These are phyloP conservation scores for Wickerhamiella qilinensis DNA, from an alignment of 805 yeast species.

Conservation along the genomic window DNA sequence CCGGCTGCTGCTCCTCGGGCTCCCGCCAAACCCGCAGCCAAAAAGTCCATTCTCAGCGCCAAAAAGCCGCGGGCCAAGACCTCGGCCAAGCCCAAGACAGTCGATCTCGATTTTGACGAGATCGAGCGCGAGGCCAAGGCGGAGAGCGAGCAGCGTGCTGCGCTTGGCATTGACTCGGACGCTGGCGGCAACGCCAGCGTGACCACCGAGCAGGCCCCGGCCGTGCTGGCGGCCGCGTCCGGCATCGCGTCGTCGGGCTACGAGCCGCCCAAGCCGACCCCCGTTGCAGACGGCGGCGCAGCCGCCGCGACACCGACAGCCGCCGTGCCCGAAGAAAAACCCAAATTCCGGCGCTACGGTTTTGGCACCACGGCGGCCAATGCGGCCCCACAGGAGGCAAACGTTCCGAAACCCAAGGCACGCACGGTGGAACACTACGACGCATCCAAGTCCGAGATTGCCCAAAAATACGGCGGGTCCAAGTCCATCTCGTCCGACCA, in stretches of 20 bases:
- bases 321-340: constrained; percentile 6
- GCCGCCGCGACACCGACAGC: constrained; percentile 4
- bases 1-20: constrained; percentile 5
- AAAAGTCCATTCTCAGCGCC: constrained; percentile 18
- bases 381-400: constrained; percentile 12
- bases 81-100: constrained; percentile 21
- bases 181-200: constrained; percentile 5
- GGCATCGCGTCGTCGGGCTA: constrained; percentile 1
- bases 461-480: constrained; percentile 61
- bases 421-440: constrained; percentile 32
- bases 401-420: constrained; percentile 7
- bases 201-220: constrained; percentile 10
- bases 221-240: constrained; percentile 3
- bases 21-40: constrained; percentile 4
- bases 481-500: constrained; percentile 95
- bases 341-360: constrained; percentile 13
- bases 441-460: constrained; percentile 17
- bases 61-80: constrained; percentile 18
- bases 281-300: constrained; percentile 1
- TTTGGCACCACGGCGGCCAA: constrained; percentile 16
- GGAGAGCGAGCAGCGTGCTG: constrained; percentile 47
- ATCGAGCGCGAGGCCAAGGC: constrained; percentile 65
- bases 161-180: constrained; percentile 2
- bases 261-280: not conserved
- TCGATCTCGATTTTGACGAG: constrained; percentile 45